Evolutionary conservation across 2,329 filamentous ascomycete species (phyloP), one percentile per base, ranked within the genome.

Genomic region (Hypoxylon sp.): DNA sequence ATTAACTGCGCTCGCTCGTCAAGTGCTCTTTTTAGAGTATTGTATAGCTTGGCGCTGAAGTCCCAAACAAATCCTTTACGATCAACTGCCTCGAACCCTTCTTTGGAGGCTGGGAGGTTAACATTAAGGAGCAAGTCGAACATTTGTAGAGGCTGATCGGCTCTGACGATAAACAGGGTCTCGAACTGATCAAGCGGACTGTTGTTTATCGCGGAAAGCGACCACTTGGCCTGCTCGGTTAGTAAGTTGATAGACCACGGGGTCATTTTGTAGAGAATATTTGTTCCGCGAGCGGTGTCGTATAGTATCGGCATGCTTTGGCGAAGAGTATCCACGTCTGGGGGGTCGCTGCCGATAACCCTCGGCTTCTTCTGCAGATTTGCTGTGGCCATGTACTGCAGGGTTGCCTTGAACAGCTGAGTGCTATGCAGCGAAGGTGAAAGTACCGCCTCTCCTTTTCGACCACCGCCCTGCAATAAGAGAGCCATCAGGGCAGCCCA

Each of bases 251-350:
- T 96, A 7, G 93, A 95, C 88, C 90, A 97, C 11, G 85, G 76
- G 0, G 87, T 89, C 90, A 97, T 96, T 74, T 97, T 97, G 78
- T 88, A 97, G 4, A 96, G 78, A 17, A 98, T 70, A 66, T 99
- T 99, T 52, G 96, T 78, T 24, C 87, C 84, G 61, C 90, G 83
- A 20, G 80, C 79, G 0, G 86, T 85, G 71, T 98, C 94, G 70
- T 90, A 97, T 45, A 97, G 78, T 24, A 93, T 81, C 1, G 95
- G 93, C 0, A 79, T 76, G 18, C 52, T 73, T 73, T 80, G 77
- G 60, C 75, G 74, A 58, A 77, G 69, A 21, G 69, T 64, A 56
- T 78, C 81, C 67, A 70, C 74, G 67, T 70, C 77, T 21, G 56
- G 74, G 69, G 65, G 80, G 65, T 55, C 86, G 68, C 61, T 80